Base-by-base conservation (phyloP, 768 basidiomycete species). In the Thelephora aurantiotincta region DNA sequence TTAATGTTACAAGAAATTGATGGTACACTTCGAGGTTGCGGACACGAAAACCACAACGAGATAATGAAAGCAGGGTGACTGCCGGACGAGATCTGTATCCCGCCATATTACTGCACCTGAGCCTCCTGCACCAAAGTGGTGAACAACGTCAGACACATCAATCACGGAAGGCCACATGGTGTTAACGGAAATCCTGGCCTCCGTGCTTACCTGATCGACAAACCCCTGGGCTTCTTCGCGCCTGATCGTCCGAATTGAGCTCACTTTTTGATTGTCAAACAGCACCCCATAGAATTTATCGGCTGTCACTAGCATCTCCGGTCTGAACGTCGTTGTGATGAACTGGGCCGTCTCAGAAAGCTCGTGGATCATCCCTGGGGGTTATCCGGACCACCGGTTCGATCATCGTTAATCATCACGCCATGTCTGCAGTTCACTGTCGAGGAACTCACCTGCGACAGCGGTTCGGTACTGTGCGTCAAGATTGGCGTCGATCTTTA, bases 401-500 rank as follows among this genome's bases (percentile, higher is more conserved):
- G 26, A 30, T 30, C 26, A 30, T 30, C 26, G 26, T 30, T 9
- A 30, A 4, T 30, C 26, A 30, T 30, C 26, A 30, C 26, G 26
- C 26, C 26, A 30, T 30, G 26, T 30, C 26, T 30, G 26, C 26
- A 30, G 26, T 30, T 30, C 26, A 9, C 26, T 30, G 26, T 30
- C 9, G 26, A 30, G 26, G 26, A 30, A 67, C 88, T 60, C 57
- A 93, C 93, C 74, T 4, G 94, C 90, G 18, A 98, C 94, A 11
- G 94, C 91, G 7, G 94, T 96, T 22, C 94, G 87, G 51, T 97
- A 96, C 66, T 98, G 92, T 5, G 93, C 92, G 55, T 97, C 94
- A 43, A 99, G 72, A 57, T 97, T 97, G 46, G 96, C 96, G 58
- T 99, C 96, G 58, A 99, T 98, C 82, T 85, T 35, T 41, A 37